Percentiles rank a stretch among this genome's conserved stretches.
These are phyloP conservation scores for Dalechampia spathulata DNA, from an alignment of 441 rosid species.

Conservation along the genomic window DNA sequence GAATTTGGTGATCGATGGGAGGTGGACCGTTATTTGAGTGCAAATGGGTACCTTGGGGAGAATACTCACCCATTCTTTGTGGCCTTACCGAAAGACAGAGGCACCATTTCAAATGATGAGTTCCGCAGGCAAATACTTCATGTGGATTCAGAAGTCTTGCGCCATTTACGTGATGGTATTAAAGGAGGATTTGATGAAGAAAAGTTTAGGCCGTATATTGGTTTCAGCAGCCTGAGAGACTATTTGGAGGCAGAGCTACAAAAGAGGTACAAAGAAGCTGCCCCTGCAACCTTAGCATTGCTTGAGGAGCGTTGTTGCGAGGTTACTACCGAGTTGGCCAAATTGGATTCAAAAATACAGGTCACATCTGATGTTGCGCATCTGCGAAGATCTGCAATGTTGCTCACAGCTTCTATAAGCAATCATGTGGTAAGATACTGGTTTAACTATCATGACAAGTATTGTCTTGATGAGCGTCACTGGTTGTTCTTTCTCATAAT, in stretches of 20 bases:
- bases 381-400: slow-evolving; percentile 83
- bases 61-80: slow-evolving; percentile 76
- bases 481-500: background rate
- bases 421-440: slow-evolving; percentile 67
- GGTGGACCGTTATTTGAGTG: slow-evolving; percentile 83
- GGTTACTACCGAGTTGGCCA: slow-evolving; percentile 50
- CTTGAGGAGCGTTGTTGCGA: slow-evolving; percentile 89
- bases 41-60: slow-evolving; percentile 93
- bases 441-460: background rate
- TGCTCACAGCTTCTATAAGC: slow-evolving; percentile 75
- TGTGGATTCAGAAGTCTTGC: slow-evolving; percentile 65
- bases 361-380: slow-evolving; percentile 88
- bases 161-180: slow-evolving; percentile 65
- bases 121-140: slow-evolving; percentile 78
- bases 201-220: slow-evolving; percentile 55
- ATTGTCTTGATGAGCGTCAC: background rate
- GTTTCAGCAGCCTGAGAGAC: slow-evolving; percentile 76
- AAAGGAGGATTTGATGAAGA: slow-evolving; percentile 94
- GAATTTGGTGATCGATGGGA: slow-evolving; percentile 86
- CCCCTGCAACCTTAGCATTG: slow-evolving; percentile 93
- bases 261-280: slow-evolving; percentile 89
- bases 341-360: slow-evolving; percentile 64
- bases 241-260: slow-evolving; percentile 88
- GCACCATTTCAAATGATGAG: slow-evolving; percentile 71
- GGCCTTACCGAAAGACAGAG: slow-evolving; percentile 85